Base-by-base conservation (phyloP, 2,329 filamentous ascomycete genomes). In the Alternaria sp. region DNA sequence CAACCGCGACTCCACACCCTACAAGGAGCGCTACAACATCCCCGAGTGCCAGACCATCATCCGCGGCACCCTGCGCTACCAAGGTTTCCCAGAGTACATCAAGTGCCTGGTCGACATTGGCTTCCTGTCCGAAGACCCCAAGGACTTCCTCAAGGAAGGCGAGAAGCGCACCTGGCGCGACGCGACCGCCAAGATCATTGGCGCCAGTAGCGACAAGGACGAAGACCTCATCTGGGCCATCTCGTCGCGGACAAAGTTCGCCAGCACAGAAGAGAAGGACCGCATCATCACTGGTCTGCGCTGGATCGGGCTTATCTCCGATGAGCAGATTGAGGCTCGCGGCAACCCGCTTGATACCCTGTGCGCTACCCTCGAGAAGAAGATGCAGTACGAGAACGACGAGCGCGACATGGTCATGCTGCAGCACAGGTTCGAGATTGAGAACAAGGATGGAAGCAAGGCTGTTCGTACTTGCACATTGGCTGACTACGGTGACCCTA, bases 71-170 rank as follows among this genome's bases (percentile, higher is more conserved):
- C 87, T 97, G 36, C 86, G 95, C 70, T 98, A 96, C 85, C 86
- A 88, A 70, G 93, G 95, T 47, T 97, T 97, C 87, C 93, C 94
- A 3, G 88, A 96, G 80, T 95, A 97, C 81, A 88, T 97, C 83
- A 91, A 91, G 79, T 88, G 90, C 25, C 89, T 98, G 11, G 93
- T 97, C 65, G 91, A 97, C 78, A 91, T 94, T 65, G 93, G 93
- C 69, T 97, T 97, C 88, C 87, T 98, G 51, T 88, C 85, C 59
- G 93, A 97, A 62, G 87, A 89, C 45, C 83, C 87, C 68, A 83
- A 88, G 65, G 85, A 88, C 72, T 87, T 85, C 82, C 86, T 94
- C 74, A 90, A 90, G 77, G 71, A 76, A 56, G 76, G 73, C 52
- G 81, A 87, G 69, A 83, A 90, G 26, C 86, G 91, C 56, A 74